Evolutionary conservation across 352 stramenopile genomes (phyloP), one percentile per base, ranked within the genome.

Genomic region (Thraustotheca clavata): DNA sequence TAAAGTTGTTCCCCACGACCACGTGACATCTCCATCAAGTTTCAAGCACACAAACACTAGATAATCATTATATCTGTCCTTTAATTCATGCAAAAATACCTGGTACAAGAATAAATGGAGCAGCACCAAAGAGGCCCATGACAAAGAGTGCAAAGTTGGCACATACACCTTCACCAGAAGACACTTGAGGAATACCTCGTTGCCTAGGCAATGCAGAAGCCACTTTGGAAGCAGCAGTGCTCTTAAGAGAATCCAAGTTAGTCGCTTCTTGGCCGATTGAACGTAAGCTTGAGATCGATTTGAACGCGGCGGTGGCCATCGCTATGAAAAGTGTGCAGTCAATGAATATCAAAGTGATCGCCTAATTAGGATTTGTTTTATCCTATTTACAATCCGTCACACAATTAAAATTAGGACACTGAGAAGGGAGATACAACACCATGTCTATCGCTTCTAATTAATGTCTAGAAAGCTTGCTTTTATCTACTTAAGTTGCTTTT

Each of bases 41-140:
- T 65, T 65, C n/a, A 65, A 55, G 57, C 47, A 65, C 4, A 65
- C 57, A 49, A 65, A 35, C n/a, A 65, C 57, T 65, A 65, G 20
- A 1, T 20, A 57, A 7, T 22, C 16, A 22, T 43, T 38, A 48
- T 49, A 27, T 12, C 18, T n/a, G 9, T 57, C 12, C 24, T 38
- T 18, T 18, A 18, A 55, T 12, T 7, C 6, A 11, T 33, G 7
- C 3, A 36, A 20, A 7, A 11, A 36, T 43, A 60, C 16, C 11
- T 11, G 22, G 49, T 9, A 60, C 16, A n/a, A 60, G 24, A 4
- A 60, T 5, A 14, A 43, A 60, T 4, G 26, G 33, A 16, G 40
- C 3, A 27, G 39, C 27, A 29, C 22, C 43, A 54, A 48, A 0
- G 26, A 41, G 57, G 1, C 36, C 36, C 8, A 65, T 1, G n/a